Percentiles rank a stretch among this genome's conserved stretches.
Evolutionary conservation across 208 protist species (phyloP).

Genomic region (Leishmania tropica): DNA sequence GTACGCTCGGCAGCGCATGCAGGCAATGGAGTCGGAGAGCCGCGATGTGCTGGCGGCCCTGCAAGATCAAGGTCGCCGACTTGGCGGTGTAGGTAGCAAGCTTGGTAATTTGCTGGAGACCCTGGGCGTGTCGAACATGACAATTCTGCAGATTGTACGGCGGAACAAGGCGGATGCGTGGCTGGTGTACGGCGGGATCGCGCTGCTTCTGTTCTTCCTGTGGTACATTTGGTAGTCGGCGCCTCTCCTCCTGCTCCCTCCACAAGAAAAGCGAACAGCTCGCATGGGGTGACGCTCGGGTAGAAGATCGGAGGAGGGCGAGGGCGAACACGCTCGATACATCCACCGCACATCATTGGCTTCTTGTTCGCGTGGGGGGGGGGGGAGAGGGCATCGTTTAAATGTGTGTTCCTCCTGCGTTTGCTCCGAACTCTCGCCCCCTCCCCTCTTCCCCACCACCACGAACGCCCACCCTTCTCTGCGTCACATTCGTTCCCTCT

Average conservation of each 20-base stretch:
- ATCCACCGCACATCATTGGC: background rate
- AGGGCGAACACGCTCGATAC: background rate
- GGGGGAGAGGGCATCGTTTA: too few relatives aligned
- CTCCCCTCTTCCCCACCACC: background rate
- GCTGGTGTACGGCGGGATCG: conserved; percentile 77
- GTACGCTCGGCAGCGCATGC: conserved; percentile 66
- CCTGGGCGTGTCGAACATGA: conserved; percentile 80
- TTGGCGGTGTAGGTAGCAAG: conserved; percentile 62
- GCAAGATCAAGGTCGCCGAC: conserved; percentile 58
- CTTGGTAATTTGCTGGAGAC: conserved; percentile 73
- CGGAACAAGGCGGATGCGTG: conserved; percentile 84
- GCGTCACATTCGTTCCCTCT: background rate
- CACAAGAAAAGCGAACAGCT: background rate
- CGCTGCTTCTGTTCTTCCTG: conserved; percentile 61
- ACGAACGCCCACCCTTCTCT: background rate
- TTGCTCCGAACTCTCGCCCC: background rate
- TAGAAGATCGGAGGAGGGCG: too few relatives aligned
- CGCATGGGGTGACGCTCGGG: background rate
- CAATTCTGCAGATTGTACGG: conserved; percentile 76
- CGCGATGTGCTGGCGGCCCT: conserved; percentile 66
- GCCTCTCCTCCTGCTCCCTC: background rate
- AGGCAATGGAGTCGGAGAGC: conserved; percentile 73
- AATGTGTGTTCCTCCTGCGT: too few relatives aligned
- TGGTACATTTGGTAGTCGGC: conserved; percentile 61
- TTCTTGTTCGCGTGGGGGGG: background rate